Conservation (phyloP, 129 eudicot genomes). For the Flaveria bidentis region DNA sequence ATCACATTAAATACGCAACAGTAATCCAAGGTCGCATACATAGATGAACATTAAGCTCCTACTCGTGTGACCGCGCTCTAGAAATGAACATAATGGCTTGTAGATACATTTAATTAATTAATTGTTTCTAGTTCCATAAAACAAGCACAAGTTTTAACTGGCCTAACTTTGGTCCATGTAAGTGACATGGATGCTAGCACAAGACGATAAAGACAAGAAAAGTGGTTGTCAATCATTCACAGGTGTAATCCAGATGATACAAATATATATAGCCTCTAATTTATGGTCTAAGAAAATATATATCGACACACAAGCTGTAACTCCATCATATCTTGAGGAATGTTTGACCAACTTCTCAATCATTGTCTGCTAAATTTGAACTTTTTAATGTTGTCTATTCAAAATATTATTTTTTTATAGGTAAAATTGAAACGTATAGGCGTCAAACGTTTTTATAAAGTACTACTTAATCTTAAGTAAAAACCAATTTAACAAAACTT, state of each 20-base stretch:
- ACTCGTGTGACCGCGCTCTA: background rate
- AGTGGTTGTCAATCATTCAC: constrained; percentile 38
- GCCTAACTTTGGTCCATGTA: background rate
- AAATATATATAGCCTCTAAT: constrained; percentile 5
- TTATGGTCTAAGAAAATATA: constrained; percentile 22
- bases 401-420: background rate
- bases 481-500: no score
- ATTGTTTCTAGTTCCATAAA: background rate
- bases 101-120: background rate
- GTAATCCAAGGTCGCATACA: no score
- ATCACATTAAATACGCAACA: no score
- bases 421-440: background rate
- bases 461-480: no score
- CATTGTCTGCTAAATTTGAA: constrained; percentile 26
- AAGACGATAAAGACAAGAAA: constrained; percentile 23
- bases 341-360: constrained; percentile 38
- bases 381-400: constrained; percentile 6
- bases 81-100: background rate
- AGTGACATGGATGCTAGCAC: constrained; percentile 16
- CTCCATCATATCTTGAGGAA: constrained; percentile 27
- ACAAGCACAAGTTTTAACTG: background rate
- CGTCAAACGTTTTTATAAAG: no score
- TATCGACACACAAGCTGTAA: constrained; percentile 16
- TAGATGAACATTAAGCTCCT: no score
- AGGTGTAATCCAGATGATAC: constrained; percentile 34